Conservation (phyloP, 2,329 filamentous ascomycete species). For the Westerdykella ornata region DNA sequence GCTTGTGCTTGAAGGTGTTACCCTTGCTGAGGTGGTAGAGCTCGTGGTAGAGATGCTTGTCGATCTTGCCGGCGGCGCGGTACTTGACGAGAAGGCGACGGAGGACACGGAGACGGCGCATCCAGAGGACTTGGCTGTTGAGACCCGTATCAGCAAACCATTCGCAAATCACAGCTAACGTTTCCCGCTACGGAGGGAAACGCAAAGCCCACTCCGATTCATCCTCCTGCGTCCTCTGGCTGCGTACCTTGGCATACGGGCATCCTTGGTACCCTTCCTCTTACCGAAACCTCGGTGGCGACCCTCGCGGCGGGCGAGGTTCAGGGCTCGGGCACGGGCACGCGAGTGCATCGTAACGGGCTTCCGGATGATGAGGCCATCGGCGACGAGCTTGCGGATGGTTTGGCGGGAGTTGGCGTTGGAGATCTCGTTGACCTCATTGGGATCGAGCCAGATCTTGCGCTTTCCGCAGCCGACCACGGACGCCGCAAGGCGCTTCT, state of each 20-base stretch:
- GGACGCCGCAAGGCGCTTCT: conserved; percentile 99
- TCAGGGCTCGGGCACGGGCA: conserved; percentile 90
- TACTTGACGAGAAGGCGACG: conserved; percentile 99
- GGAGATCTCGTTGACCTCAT: conserved; percentile 98
- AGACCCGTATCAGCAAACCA: conserved; percentile 30
- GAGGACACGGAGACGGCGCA: conserved; percentile 98
- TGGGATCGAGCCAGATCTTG: conserved; percentile 99
- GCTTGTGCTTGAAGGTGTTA: conserved; percentile 99
- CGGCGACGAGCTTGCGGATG: conserved; percentile 97
- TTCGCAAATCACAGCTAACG: conserved; percentile 8
- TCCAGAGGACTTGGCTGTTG: conserved; percentile 90
- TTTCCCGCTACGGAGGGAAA: neutral
- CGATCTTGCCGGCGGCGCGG: conserved; percentile 99
- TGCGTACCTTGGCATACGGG: conserved; percentile 93
- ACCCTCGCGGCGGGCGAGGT: conserved; percentile 87
- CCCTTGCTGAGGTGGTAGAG: conserved; percentile 99
- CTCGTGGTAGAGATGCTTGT: conserved; percentile 99
- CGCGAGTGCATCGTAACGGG: conserved; percentile 99
- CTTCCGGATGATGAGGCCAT: conserved; percentile 99
- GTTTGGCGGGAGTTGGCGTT: conserved; percentile 99
- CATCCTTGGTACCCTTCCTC: conserved; percentile 99
- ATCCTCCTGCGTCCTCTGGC: conserved; percentile 7
- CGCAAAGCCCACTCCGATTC: neutral
- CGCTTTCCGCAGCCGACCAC: conserved; percentile 98
- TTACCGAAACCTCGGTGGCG: conserved; percentile 99